Evolutionary conservation across 2,329 filamentous ascomycete species (phyloP), one percentile per base, ranked within the genome.

Genomic region (Coniochaeta ligniaria): DNA sequence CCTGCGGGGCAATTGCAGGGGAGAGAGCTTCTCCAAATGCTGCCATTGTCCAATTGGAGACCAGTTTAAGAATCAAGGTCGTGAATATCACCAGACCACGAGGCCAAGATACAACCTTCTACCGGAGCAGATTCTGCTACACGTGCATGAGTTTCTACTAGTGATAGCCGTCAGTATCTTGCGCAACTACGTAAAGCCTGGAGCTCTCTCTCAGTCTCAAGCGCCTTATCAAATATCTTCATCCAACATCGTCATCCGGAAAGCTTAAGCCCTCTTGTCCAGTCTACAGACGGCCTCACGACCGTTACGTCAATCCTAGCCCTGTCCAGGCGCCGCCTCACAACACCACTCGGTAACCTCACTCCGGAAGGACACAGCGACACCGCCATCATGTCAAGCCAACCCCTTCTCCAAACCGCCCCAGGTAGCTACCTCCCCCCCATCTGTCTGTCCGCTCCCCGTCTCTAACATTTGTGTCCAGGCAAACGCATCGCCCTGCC

Each of bases 401-500:
- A 97, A 79, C 95, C 95, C 71, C 90, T 99, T 62, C 91, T 99
- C 67, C 93, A 97, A 74, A 94, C 92, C 59, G 89, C 93, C 59
- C 93, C 92, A 66, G 93, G 93, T 96, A 83, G 68, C 41, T 31
- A 57, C 58, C 54, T 31, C 20, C 50, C 36, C 35, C 50, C 57
- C 58, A 38, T 57, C 35, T 33, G 58, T 35, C 58, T 59, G 35
- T 9, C 35, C 35, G 12, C 12, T 3, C 35, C 54, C 62, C 47
- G 57, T 43, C 22, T 17, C 58, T 59, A 63, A 64, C 59, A 47
- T 17, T 9, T 45, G 4, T 26, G 11, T 36, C 31, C 41, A 96
- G 94, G 94, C 84, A 99, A 99, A 81, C 92, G 94, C 73, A 98
- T 99, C 74, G 94, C 95, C 70, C 91, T 99, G 66, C 95, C 95